Evolutionary conservation across 2,329 filamentous ascomycete species (phyloP).

Genomic region (Cladophialophora psammophila): DNA sequence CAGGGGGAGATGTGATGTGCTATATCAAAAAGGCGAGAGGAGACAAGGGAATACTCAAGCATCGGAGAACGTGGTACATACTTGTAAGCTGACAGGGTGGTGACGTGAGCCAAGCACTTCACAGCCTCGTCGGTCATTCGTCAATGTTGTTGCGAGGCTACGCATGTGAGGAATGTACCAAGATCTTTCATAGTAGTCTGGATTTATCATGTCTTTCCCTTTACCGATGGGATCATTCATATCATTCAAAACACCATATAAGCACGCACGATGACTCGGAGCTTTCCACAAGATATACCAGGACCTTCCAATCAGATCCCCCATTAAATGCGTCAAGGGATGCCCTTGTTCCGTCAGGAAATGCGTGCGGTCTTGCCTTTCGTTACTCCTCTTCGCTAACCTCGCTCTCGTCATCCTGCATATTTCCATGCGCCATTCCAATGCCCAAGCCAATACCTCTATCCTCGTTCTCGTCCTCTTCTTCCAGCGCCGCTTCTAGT

Average conservation of each 20-base stretch:
- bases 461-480: slow-evolving; percentile 57
- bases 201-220: background rate
- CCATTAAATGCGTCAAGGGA: too few relatives aligned
- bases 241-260: too few relatives aligned
- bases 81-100: background rate
- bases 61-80: background rate
- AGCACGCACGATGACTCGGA: too few relatives aligned
- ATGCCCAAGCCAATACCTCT: slow-evolving; percentile 70
- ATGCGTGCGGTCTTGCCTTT: background rate
- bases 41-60: too few relatives aligned
- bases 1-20: background rate
- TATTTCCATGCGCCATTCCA: slow-evolving; percentile 58
- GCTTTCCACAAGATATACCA: too few relatives aligned
- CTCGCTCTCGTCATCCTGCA: slow-evolving; percentile 66
- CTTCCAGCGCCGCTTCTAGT: slow-evolving; percentile 62
- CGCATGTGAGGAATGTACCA: background rate
- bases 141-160: background rate
- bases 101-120: background rate
- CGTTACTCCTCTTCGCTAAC: slow-evolving; percentile 70
- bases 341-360: background rate
- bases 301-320: too few relatives aligned
- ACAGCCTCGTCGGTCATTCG: background rate
- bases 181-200: background rate
- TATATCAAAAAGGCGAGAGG: background rate
- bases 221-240: background rate